Evolutionary conservation across 2,329 filamentous ascomycete species (phyloP).

Genomic region (Graphiopsis chlorocephala): DNA sequence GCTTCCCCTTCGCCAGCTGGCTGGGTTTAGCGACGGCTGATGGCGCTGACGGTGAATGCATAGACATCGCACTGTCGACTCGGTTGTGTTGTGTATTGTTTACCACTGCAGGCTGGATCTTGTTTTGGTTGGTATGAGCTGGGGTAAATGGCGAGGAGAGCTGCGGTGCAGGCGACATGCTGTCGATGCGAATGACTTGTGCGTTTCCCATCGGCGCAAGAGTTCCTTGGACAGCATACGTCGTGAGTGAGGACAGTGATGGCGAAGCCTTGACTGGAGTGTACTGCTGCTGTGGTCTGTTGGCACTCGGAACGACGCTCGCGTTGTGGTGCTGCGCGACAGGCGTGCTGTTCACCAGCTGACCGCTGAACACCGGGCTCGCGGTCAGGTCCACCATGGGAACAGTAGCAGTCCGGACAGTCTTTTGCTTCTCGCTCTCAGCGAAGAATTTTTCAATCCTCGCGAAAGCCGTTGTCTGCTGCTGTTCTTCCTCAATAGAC

Average conservation of each 20-base stretch:
- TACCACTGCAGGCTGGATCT: neutral
- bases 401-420: neutral
- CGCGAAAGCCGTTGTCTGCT: neutral
- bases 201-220: neutral
- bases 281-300: neutral
- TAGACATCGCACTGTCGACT: neutral
- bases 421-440: neutral
- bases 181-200: neutral
- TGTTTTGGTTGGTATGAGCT: neutral
- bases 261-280: neutral
- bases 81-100: neutral
- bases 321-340: neutral
- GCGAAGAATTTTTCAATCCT: neutral
- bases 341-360: neutral
- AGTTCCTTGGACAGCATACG: neutral
- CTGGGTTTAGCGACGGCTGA: neutral
- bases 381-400: neutral
- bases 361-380: neutral
- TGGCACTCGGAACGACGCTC: neutral
- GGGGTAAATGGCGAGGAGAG: neutral
- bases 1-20: neutral
- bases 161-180: neutral
- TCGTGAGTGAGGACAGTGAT: neutral
- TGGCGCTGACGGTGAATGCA: neutral
- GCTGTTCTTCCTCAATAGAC: neutral